Evolutionary conservation across 176 grass and related monocot species (phyloP), one percentile per base, ranked within the genome.

Genomic region (Juncus effusus): DNA sequence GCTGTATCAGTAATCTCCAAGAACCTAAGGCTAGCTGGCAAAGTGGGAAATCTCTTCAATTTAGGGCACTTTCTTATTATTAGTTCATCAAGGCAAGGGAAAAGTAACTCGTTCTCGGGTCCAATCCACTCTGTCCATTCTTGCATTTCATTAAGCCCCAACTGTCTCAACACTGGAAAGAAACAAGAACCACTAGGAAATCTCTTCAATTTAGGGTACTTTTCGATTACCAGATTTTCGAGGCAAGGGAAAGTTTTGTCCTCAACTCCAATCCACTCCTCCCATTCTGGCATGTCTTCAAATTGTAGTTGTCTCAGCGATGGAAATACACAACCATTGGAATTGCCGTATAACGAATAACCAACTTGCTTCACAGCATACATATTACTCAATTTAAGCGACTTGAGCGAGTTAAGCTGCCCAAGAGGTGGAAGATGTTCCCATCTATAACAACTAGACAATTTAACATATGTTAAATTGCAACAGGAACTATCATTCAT

Each of bases 361-460:
- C 61, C 56, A 8, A 79, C 52, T 73, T 16, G 57, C 47, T 69
- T 67, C 49, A 83, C 61, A 5, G 53, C 38, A n/a, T 51, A 4
- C 69, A 78, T 78, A 16, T 14, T 2, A n/a, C 3, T 8, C 65
- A 84, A 11, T 16, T 19, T 19, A 15, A 84, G 69, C 73, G 67
- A 41, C 16, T 63, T 78, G 42, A 83, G 75, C 2, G 69, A 83
- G 36, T 8, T 55, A 66, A 83, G 74, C 5, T 55, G 47, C 14
- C 81, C 81, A 58, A 70, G 54, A 9, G 75, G 61, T 51, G 75
- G 81, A 60, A 83, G 75, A 7, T 54, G 2, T 15, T 74, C 42
- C 52, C 60, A 78, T 14, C 55, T 61, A 15, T 61, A 7, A 50
- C 81, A 83, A 1, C 10, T 1, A 10, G 8, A 51, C 40, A 83